Conservation (phyloP, 139 green algal genomes). For the Mychonastes homosphaera region DNA sequence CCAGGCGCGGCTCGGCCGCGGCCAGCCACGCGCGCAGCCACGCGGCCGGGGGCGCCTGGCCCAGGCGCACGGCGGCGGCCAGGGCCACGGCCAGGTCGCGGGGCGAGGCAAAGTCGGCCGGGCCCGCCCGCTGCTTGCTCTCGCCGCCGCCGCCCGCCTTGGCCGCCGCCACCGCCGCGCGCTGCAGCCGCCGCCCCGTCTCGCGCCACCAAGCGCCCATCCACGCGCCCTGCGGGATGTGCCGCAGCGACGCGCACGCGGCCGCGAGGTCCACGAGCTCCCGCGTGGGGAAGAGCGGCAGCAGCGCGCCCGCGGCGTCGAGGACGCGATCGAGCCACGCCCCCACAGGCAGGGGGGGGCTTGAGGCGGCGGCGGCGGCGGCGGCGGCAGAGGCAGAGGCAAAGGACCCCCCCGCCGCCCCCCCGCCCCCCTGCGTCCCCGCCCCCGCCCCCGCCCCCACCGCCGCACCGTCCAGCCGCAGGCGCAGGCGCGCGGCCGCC, state of each 20-base stretch:
- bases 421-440: no score
- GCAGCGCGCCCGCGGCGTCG: slow-evolving; percentile 2
- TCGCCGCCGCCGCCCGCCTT: no score
- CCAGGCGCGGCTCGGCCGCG: neutral
- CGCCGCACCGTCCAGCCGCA: neutral
- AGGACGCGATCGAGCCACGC: slow-evolving; percentile 7
- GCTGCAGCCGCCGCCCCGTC: neutral
- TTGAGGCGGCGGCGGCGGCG: no score
- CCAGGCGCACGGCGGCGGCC: slow-evolving; percentile 9
- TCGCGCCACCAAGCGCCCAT: slow-evolving; percentile 11
- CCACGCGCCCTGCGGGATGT: slow-evolving; percentile 9
- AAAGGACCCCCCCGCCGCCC: no score
- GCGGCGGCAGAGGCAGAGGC: no score
- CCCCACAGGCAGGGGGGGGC: no score
- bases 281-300: slow-evolving; percentile 8
- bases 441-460: no score
- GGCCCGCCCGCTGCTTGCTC: no score
- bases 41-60: slow-evolving; percentile 7
- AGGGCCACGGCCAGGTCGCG: slow-evolving; percentile 17
- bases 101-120: no score
- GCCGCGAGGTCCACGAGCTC: slow-evolving; percentile 5
- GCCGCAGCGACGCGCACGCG: slow-evolving; percentile 5
- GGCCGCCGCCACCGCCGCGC: no score
- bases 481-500: neutral
- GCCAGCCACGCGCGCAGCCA: slow-evolving; percentile 7